These are phyloP conservation scores for Euphorbia tirucalli DNA, from an alignment of 345 rosid species.

Conservation along the genomic window DNA sequence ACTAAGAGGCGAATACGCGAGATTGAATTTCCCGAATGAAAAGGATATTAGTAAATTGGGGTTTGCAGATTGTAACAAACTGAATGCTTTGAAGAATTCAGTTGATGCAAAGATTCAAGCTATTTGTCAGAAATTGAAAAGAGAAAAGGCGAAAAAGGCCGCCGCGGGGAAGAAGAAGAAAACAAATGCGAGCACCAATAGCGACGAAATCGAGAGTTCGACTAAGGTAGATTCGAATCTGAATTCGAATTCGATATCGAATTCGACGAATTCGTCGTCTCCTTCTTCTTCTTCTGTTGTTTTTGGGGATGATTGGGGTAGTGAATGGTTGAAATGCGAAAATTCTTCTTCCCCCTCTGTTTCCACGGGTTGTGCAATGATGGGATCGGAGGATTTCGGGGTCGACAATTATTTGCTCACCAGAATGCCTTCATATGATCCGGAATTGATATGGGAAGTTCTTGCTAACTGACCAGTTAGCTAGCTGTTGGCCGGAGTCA, in stretches of 20 bases:
- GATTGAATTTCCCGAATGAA: constrained; percentile 77
- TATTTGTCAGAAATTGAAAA: constrained; percentile 72
- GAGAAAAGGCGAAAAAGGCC: constrained; percentile 56
- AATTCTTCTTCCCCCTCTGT: constrained; percentile 49
- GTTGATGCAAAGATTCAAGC: constrained; percentile 93
- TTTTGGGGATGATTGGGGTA: constrained; percentile 40
- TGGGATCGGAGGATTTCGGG: constrained; percentile 33
- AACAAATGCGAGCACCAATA: constrained; percentile 30
- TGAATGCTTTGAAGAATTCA: constrained; percentile 54
- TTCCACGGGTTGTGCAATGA: constrained; percentile 30
- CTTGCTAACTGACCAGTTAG: constrained; percentile 20
- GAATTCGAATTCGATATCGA: background rate
- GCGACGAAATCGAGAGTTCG: background rate
- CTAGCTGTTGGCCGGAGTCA: too few relatives aligned
- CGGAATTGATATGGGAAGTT: constrained; percentile 90
- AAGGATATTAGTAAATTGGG: constrained; percentile 63
- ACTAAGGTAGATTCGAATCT: constrained; percentile 33
- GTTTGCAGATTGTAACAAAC: constrained; percentile 51
- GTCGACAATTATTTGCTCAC: constrained; percentile 61
- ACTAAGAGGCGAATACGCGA: constrained; percentile 90
- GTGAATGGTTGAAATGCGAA: constrained; percentile 47
- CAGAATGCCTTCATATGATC: constrained; percentile 86
- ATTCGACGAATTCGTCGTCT: constrained; percentile 16
- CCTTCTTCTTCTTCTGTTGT: constrained; percentile 28
- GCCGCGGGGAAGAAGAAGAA: constrained; percentile 46